These are phyloP conservation scores for Vitis hybrid DNA, from an alignment of 177 flowering plant species.

Conservation along the genomic window DNA sequence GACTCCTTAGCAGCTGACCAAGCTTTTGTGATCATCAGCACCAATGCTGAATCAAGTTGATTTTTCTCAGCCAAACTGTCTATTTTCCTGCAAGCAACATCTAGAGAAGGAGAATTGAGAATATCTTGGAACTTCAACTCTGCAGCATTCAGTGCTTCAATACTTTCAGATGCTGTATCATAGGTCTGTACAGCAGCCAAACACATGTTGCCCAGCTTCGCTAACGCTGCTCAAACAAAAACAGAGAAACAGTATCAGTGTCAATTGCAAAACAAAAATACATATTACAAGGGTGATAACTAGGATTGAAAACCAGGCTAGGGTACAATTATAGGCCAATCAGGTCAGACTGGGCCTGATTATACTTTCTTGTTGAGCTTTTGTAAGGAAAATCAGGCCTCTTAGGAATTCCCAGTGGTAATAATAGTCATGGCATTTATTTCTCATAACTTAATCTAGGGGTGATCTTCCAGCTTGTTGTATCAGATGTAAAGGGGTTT, in stretches of 20 bases:
- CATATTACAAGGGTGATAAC: not conserved
- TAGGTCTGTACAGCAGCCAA: slow-evolving; percentile 78
- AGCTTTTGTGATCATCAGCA: slow-evolving; percentile 80
- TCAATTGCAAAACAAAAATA: not conserved
- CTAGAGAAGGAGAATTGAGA: slow-evolving; percentile 72
- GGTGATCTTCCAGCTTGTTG: too few relatives aligned
- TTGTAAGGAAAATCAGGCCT: too few relatives aligned
- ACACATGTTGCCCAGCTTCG: slow-evolving; percentile 62
- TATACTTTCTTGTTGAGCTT: too few relatives aligned
- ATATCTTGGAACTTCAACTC: slow-evolving; percentile 88
- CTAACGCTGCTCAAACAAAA: slow-evolving; percentile 51
- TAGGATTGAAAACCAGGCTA: not conserved
- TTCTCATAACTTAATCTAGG: too few relatives aligned
- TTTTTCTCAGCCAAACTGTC: slow-evolving; percentile 80
- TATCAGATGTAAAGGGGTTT: too few relatives aligned
- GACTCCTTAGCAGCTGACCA: slow-evolving; percentile 92
- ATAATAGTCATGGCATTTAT: too few relatives aligned
- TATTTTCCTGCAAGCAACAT: slow-evolving; percentile 81
- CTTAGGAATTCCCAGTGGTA: too few relatives aligned
- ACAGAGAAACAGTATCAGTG: slow-evolving; percentile 2
- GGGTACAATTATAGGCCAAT: too few relatives aligned
- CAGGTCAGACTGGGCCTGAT: too few relatives aligned
- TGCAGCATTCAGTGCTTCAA: slow-evolving; percentile 72
- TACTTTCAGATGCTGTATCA: slow-evolving; percentile 72
- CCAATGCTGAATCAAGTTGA: slow-evolving; percentile 76